Conservation (phyloP, 371 early-diverging fungal species). For the Lichtheimia ramosa region DNA sequence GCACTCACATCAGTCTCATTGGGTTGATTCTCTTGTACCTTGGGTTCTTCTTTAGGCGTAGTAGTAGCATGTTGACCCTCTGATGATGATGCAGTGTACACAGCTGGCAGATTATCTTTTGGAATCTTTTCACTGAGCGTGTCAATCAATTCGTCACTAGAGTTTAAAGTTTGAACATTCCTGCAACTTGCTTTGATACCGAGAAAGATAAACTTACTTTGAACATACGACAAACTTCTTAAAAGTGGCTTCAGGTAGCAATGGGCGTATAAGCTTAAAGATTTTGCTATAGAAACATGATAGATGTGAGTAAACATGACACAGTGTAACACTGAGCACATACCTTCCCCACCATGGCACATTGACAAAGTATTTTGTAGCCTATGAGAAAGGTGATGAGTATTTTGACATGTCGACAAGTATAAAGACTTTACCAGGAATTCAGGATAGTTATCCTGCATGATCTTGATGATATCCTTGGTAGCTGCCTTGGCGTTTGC, state of each 20-base stretch:
- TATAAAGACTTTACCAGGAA: conserved; percentile 43
- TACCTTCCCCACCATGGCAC: conserved; percentile 65
- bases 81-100: conserved; percentile 6
- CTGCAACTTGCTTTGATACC: too few relatives aligned
- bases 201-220: conserved; percentile 20
- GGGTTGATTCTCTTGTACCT: not conserved
- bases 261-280: conserved; percentile 53
- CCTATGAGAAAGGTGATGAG: conserved; percentile 13
- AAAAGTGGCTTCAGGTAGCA: conserved; percentile 58
- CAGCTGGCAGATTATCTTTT: conserved; percentile 12
- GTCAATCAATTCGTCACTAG: conserved; percentile 16
- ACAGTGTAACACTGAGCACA: not conserved
- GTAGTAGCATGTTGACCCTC: not conserved
- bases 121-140: conserved; percentile 17
- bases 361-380: conserved; percentile 59
- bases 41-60: conserved; percentile 1
- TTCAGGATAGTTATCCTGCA: conserved; percentile 69
- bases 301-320: not conserved
- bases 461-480: conserved; percentile 49
- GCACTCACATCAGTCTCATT: conserved; percentile 1
- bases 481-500: conserved; percentile 54
- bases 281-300: conserved; percentile 36
- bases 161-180: too few relatives aligned
- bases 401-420: not conserved
- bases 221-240: conserved; percentile 60